Evolutionary conservation across 179 eudicot species (phyloP).

Genomic region (Beta lomatogona): DNA sequence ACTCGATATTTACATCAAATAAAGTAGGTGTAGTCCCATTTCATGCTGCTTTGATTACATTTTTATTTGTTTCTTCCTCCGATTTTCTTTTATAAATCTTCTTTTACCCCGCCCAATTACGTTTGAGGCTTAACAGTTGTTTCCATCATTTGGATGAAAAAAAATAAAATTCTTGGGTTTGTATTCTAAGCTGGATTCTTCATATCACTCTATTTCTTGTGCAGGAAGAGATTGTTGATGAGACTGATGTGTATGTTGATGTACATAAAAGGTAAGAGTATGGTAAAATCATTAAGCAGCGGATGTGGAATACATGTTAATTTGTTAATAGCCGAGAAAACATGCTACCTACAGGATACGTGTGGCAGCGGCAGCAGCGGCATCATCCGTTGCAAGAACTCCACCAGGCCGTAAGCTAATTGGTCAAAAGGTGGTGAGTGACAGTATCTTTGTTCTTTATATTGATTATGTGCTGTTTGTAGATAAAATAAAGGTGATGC

Average conservation of each 20-base stretch:
- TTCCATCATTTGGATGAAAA: background rate
- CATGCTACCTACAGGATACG: constrained; percentile 40
- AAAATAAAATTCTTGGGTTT: background rate
- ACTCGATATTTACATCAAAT: background rate
- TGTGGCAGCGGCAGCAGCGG: constrained; percentile 50
- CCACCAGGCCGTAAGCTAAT: constrained; percentile 41
- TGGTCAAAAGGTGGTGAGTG: constrained; percentile 30
- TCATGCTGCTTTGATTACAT: background rate
- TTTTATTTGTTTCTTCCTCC: too few species aligned
- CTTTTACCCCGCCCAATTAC: background rate
- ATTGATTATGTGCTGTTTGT: background rate
- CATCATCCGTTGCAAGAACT: constrained; percentile 45
- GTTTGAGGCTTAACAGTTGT: background rate
- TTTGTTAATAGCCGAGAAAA: background rate
- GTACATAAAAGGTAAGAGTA: constrained; percentile 79
- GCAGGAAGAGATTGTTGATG: constrained; percentile 96
- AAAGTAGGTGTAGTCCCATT: background rate
- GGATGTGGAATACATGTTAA: background rate
- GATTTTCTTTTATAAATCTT: background rate
- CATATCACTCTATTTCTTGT: constrained; percentile 1
- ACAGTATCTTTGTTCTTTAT: background rate
- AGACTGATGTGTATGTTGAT: constrained; percentile 86
- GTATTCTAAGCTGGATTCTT: constrained; percentile 12
- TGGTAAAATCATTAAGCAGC: background rate
- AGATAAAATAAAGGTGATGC: background rate